These are phyloP conservation scores for Diplodia sapinea DNA, from an alignment of 2,329 filamentous ascomycete genomes.

Conservation along the genomic window DNA sequence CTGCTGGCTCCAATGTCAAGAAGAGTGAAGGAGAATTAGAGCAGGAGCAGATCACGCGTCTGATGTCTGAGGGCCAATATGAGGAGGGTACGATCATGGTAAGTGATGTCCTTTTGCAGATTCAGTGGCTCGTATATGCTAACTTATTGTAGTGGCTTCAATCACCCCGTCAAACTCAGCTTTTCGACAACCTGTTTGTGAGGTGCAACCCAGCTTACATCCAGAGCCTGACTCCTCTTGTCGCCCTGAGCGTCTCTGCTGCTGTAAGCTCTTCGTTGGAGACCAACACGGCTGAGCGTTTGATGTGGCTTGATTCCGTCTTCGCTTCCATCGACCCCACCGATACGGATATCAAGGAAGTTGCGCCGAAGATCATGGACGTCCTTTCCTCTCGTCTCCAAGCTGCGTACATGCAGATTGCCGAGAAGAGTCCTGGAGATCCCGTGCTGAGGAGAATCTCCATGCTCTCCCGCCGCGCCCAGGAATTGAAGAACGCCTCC, in stretches of 20 bases:
- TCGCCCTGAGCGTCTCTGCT: slow-evolving; percentile 65
- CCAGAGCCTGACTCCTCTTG: slow-evolving; percentile 60
- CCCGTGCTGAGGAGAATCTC: slow-evolving; percentile 60
- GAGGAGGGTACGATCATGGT: slow-evolving; percentile 55
- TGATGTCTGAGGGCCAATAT: slow-evolving; percentile 63
- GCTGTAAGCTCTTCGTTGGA: slow-evolving; percentile 65
- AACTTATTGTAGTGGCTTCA: slow-evolving; percentile 62
- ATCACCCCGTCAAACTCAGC: slow-evolving; percentile 61
- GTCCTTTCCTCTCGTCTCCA: slow-evolving; percentile 64
- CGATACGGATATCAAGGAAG: slow-evolving; percentile 62
- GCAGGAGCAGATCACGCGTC: slow-evolving; percentile 65
- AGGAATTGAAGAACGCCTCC: slow-evolving; percentile 35
- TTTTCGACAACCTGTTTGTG: slow-evolving; percentile 68
- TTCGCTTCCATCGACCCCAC: slow-evolving; percentile 60
- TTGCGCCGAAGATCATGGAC: slow-evolving; percentile 65
- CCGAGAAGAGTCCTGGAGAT: slow-evolving; percentile 58
- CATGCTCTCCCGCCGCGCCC: slow-evolving; percentile 47
- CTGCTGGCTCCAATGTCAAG: slow-evolving; percentile 35
- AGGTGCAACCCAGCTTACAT: slow-evolving; percentile 64
- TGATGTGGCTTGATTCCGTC: slow-evolving; percentile 64
- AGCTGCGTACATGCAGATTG: slow-evolving; percentile 62
- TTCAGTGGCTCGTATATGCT: slow-evolving; percentile 12
- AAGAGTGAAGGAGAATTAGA: slow-evolving; percentile 62
- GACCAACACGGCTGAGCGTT: slow-evolving; percentile 59
- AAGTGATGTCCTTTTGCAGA: slow-evolving; percentile 29